Percentiles rank a stretch among this genome's conserved stretches.
phyloP scores from a whole-genome alignment of 2,329 filamentous ascomycete genomes.

The Cercospora canescens region DNA sequence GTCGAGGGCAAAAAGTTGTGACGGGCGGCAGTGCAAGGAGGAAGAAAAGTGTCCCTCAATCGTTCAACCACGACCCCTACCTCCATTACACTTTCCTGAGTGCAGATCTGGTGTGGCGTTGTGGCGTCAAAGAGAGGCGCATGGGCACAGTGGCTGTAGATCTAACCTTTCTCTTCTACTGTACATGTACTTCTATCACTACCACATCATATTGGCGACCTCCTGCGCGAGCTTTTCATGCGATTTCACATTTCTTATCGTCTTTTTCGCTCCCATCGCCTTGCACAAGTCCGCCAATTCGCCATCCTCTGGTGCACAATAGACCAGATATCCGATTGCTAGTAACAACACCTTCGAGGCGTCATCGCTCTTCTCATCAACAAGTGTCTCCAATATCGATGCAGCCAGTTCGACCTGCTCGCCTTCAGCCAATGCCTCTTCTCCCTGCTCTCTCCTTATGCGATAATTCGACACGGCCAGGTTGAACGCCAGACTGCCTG shows the following conservation, averaged over 20 bases:
- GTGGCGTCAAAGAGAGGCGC: neutral
- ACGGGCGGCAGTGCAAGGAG: neutral
- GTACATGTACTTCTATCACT: conserved; percentile 5
- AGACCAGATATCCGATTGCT: conserved; percentile 74
- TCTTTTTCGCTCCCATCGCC: conserved; percentile 71
- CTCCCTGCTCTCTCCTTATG: conserved; percentile 58
- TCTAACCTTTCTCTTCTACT: too few species aligned
- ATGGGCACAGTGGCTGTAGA: too few species aligned
- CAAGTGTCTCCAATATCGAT: conserved; percentile 74
- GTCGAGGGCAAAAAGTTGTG: neutral
- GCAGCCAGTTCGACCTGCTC: conserved; percentile 82
- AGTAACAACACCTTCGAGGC: conserved; percentile 75
- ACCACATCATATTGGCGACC: conserved; percentile 29
- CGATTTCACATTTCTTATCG: conserved; percentile 49
- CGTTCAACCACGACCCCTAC: neutral
- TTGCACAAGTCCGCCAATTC: conserved; percentile 78
- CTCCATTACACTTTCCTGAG: neutral
- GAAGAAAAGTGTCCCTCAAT: conserved; percentile 3
- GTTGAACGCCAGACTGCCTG: conserved; percentile 82
- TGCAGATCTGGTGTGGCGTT: conserved; percentile 4
- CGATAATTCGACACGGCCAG: conserved; percentile 70
- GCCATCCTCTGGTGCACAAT: conserved; percentile 67
- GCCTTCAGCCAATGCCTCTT: conserved; percentile 63
- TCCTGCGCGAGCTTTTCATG: conserved; percentile 37
- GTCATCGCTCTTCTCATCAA: conserved; percentile 55